Conservation (phyloP, 108 stramenopile species). For the Nitzschia sp. region DNA sequence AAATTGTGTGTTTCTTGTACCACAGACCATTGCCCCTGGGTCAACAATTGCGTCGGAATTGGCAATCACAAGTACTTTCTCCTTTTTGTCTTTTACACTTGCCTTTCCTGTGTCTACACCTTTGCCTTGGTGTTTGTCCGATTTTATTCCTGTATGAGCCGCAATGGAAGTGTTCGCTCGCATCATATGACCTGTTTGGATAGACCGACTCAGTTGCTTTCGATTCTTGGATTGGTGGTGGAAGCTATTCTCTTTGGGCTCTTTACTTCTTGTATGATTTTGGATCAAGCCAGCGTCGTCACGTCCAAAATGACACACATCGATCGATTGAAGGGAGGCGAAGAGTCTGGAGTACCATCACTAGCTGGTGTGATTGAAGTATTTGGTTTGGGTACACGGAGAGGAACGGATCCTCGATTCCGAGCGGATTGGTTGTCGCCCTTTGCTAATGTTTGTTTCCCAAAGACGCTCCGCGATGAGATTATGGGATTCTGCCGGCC, state of each 20-base stretch:
- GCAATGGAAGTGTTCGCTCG: slow-evolving; percentile 20
- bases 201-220: slow-evolving; percentile 64
- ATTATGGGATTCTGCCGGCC: slow-evolving; percentile 86
- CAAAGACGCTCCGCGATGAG: slow-evolving; percentile 62
- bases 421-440: slow-evolving; percentile 79
- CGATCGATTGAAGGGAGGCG: slow-evolving; percentile 90
- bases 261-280: slow-evolving; percentile 98
- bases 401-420: slow-evolving; percentile 37
- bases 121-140: slow-evolving; percentile 65
- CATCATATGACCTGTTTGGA: slow-evolving; percentile 62
- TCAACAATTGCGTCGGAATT: slow-evolving; percentile 99
- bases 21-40: slow-evolving; percentile 85
- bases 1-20: not conserved
- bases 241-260: slow-evolving; percentile 93
- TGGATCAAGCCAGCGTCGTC: slow-evolving; percentile 93
- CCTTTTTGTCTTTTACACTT: slow-evolving; percentile 96
- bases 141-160: slow-evolving; percentile 66
- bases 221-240: slow-evolving; percentile 63
- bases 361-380: slow-evolving; percentile 74
- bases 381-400: slow-evolving; percentile 54
- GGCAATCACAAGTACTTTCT: slow-evolving; percentile 99
- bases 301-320: slow-evolving; percentile 92
- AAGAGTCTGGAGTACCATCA: slow-evolving; percentile 29
- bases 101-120: slow-evolving; percentile 81
- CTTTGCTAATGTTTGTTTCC: slow-evolving; percentile 78